These are phyloP conservation scores for Musa schizocarpa DNA, from an alignment of 176 grass and related monocot genomes.

Conservation along the genomic window DNA sequence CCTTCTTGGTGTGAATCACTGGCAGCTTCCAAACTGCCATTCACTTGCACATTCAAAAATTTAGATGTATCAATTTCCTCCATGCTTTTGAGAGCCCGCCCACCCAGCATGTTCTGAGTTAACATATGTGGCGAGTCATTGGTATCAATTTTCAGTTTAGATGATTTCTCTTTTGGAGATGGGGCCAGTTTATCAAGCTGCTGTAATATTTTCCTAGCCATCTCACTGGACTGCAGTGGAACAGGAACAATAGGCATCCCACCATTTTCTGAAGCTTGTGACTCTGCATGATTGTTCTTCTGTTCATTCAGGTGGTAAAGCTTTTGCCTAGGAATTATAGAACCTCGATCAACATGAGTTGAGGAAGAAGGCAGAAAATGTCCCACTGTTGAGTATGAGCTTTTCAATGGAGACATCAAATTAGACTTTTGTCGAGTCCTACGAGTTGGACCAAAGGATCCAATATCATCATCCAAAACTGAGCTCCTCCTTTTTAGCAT, in stretches of 20 bases:
- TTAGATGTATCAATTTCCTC: conserved; percentile 16
- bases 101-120: not conserved
- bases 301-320: conserved; percentile 21
- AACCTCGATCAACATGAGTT: conserved; percentile 25
- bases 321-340: conserved; percentile 23
- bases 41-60: conserved; percentile 8
- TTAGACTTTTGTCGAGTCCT: conserved; percentile 30
- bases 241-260: conserved; percentile 21
- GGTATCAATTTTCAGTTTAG: conserved; percentile 13
- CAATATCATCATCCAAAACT: conserved; percentile 26
- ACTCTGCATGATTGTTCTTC: not conserved
- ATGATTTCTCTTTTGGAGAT: conserved; percentile 28
- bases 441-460: conserved; percentile 25
- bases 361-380: conserved; percentile 13
- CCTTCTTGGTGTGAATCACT: not conserved
- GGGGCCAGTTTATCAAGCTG: conserved; percentile 48
- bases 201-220: conserved; percentile 49
- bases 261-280: not conserved
- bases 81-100: conserved; percentile 11
- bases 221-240: conserved; percentile 41
- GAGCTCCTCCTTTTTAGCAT: conserved; percentile 36
- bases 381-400: conserved; percentile 11
- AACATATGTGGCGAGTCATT: conserved; percentile 13
- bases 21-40: conserved; percentile 6
- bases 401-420: conserved; percentile 27